A percentile compares a stretch with the other conserved stretches of the same genome.
These are phyloP conservation scores for Lophium mytilinum DNA, from an alignment of 495 filamentous ascomycete genomes.

Conservation along the genomic window DNA sequence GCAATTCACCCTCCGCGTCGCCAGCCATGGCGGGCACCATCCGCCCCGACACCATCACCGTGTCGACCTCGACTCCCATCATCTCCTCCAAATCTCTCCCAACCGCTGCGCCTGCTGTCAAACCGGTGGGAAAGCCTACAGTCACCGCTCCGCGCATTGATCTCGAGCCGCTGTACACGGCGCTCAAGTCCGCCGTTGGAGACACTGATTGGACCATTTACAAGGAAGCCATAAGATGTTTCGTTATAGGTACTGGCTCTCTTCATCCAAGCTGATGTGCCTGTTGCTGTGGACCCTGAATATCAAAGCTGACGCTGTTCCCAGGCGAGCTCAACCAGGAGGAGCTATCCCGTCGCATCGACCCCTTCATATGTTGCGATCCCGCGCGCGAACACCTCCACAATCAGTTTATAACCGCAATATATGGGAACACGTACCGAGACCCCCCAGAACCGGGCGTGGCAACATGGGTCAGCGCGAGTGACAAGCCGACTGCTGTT, in stretches of 20 bases:
- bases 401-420: constrained; percentile 79
- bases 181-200: constrained; percentile 69
- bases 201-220: constrained; percentile 78
- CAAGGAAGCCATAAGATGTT: constrained; percentile 72
- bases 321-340: constrained; percentile 75
- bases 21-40: constrained; percentile 20
- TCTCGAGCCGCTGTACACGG: constrained; percentile 79
- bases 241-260: constrained; percentile 59
- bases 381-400: constrained; percentile 56
- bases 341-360: constrained; percentile 71
- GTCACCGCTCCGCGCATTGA: constrained; percentile 62
- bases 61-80: constrained; percentile 11
- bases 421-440: constrained; percentile 77
- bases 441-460: constrained; percentile 88
- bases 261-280: constrained; percentile 23
- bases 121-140: constrained; percentile 15
- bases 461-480: constrained; percentile 90
- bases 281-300: constrained; percentile 9
- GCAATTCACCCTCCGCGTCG: background rate
- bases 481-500: constrained; percentile 80
- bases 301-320: constrained; percentile 1
- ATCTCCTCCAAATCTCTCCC: constrained; percentile 26
- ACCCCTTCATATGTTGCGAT: constrained; percentile 52
- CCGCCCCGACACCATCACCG: constrained; percentile 15
- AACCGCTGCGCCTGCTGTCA: constrained; percentile 7